These are phyloP conservation scores for Escovopsis sp. DNA, from an alignment of 2,329 filamentous ascomycete species.

Conservation along the genomic window DNA sequence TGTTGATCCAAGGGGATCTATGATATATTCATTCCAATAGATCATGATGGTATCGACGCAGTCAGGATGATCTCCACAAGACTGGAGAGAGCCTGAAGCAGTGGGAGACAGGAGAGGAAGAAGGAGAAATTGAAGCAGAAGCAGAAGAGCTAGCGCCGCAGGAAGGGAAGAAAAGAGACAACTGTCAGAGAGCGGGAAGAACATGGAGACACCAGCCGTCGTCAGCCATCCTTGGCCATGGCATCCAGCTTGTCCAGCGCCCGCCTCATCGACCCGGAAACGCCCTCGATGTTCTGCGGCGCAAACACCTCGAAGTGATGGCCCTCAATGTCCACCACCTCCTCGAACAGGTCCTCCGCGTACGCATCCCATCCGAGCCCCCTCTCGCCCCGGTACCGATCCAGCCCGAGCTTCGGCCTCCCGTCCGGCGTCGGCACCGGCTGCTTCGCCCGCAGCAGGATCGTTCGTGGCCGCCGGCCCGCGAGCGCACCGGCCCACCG, in stretches of 20 bases:
- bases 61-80: too few relatives aligned
- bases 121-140: too few relatives aligned
- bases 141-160: too few relatives aligned
- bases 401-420: conserved; percentile 19
- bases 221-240: not conserved
- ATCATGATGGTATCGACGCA: too few relatives aligned
- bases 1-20: too few relatives aligned
- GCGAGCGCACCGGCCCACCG: conserved; percentile 16
- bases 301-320: conserved; percentile 36
- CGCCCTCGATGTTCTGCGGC: conserved; percentile 13
- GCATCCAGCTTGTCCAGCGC: conserved; percentile 7
- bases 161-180: too few relatives aligned
- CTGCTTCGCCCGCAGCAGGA: conserved; percentile 31
- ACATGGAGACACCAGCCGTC: too few relatives aligned
- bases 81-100: too few relatives aligned
- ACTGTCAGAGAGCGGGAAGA: too few relatives aligned
- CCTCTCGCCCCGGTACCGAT: conserved; percentile 25
- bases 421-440: conserved; percentile 18
- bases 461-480: conserved; percentile 21
- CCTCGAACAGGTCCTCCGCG: conserved; percentile 25
- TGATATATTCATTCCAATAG: too few relatives aligned
- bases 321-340: conserved; percentile 32
- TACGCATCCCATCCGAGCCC: conserved; percentile 36
- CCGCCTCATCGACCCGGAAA: conserved; percentile 12
- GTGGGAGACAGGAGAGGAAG: too few relatives aligned